These are phyloP conservation scores for Corymbia maculata DNA, from an alignment of 345 rosid species.

Conservation along the genomic window DNA sequence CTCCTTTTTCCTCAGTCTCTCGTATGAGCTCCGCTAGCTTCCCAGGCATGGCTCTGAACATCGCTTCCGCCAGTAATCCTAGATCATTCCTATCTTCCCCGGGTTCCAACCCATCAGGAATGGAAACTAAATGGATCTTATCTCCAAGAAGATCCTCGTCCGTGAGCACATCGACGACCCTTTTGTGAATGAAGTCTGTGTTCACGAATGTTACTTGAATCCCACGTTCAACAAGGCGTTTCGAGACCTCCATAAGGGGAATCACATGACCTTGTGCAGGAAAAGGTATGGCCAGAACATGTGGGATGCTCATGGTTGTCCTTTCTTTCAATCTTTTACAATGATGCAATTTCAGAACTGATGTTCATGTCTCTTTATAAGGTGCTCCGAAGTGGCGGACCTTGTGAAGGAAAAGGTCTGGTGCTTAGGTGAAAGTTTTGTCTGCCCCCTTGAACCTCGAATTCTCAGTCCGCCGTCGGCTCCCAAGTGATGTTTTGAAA, in stretches of 20 bases:
- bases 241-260: constrained; percentile 5
- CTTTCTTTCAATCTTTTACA: not conserved
- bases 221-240: not conserved
- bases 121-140: not conserved
- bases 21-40: not conserved
- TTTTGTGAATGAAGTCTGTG: not conserved
- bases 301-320: not conserved
- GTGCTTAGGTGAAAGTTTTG: too few species aligned
- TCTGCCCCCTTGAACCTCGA: not conserved
- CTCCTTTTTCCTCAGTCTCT: not conserved
- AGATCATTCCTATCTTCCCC: not conserved
- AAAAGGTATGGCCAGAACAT: not conserved
- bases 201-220: constrained; percentile 1
- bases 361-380: too few species aligned
- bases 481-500: not conserved
- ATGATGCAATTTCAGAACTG: not conserved
- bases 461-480: not conserved
- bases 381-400: not conserved
- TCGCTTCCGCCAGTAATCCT: not conserved
- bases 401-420: too few species aligned
- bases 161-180: not conserved
- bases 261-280: constrained; percentile 3
- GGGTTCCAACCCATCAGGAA: not conserved
- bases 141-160: not conserved
- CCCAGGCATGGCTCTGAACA: not conserved